A percentile compares a stretch with the other conserved stretches of the same genome.
phyloP scores from a whole-genome alignment of 1,139 yeast species.

The Debaryomycetaceae sp. region DNA sequence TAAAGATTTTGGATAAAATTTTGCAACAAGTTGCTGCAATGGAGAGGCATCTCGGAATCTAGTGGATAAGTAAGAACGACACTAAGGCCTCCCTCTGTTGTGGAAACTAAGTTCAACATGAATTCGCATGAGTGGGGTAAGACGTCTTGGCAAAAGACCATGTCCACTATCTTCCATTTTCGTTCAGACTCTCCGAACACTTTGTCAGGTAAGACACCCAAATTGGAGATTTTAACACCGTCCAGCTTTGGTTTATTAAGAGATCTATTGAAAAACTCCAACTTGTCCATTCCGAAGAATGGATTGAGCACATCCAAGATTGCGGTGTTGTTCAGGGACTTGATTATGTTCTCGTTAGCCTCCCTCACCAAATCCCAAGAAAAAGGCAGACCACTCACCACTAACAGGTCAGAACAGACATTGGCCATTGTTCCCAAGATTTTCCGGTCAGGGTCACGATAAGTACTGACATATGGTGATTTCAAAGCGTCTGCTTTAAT shows the following conservation, averaged over 20 bases:
- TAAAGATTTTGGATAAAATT: not conserved
- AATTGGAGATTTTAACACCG: slow-evolving; percentile 36
- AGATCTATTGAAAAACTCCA: slow-evolving; percentile 18
- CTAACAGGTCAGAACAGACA: slow-evolving; percentile 5
- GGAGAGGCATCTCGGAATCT: slow-evolving; percentile 7
- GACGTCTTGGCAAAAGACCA: slow-evolving; percentile 38
- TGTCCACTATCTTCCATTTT: slow-evolving; percentile 25
- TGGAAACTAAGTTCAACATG: slow-evolving; percentile 31
- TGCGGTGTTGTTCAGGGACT: slow-evolving; percentile 19
- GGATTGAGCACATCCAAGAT: slow-evolving; percentile 22
- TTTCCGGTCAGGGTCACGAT: slow-evolving; percentile 20
- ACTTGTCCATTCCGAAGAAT: slow-evolving; percentile 20
- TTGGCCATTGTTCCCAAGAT: slow-evolving; percentile 35
- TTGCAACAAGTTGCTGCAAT: not conserved
- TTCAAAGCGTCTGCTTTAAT: slow-evolving; percentile 11
- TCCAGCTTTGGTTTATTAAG: slow-evolving; percentile 32
- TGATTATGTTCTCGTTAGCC: slow-evolving; percentile 18
- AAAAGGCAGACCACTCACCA: slow-evolving; percentile 24
- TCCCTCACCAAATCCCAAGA: slow-evolving; percentile 33
- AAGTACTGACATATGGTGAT: slow-evolving; percentile 5
- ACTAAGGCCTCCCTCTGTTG: slow-evolving; percentile 34
- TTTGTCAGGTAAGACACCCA: slow-evolving; percentile 30
- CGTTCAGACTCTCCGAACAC: slow-evolving; percentile 6
- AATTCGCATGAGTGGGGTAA: slow-evolving; percentile 37
- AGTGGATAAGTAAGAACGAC: slow-evolving; percentile 31